Percentiles rank a stretch among this genome's conserved stretches.
Conservation (phyloP, 257 asterid genomes). For the Vinca minor region DNA sequence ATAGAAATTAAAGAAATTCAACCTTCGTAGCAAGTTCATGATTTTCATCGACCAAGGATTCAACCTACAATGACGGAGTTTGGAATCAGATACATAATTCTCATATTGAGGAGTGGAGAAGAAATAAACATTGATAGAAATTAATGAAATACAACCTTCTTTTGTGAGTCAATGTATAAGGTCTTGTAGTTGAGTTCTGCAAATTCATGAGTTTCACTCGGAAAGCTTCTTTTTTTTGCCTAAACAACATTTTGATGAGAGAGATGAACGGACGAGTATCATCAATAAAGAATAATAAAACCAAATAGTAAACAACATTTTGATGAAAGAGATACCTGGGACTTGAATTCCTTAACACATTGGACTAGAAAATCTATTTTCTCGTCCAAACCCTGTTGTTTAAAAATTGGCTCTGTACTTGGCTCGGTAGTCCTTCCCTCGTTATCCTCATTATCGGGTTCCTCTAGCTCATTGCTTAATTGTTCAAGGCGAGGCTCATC, state of each 20-base stretch:
- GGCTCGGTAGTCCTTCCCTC: too few species aligned
- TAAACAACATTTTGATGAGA: conserved; percentile 12
- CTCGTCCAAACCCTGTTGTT: conserved; percentile 15
- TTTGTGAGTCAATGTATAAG: conserved; percentile 34
- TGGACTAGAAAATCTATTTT: conserved; percentile 32
- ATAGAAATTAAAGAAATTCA: conserved; percentile 5
- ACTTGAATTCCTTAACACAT: conserved; percentile 23
- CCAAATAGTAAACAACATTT: not conserved
- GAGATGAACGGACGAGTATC: not conserved
- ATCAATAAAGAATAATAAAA: not conserved
- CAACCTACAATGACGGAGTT: conserved; percentile 8
- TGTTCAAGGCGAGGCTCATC: conserved; percentile 13
- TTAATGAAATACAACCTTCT: conserved; percentile 27
- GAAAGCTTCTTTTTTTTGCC: conserved; percentile 8
- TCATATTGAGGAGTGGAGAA: not conserved
- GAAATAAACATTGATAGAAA: not conserved
- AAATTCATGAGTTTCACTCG: conserved; percentile 13
- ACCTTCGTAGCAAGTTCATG: conserved; percentile 13
- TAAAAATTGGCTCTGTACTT: not conserved
- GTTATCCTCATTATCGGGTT: not conserved
- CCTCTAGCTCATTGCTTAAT: conserved; percentile 4
- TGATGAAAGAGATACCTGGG: conserved; percentile 17
- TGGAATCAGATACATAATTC: not conserved
- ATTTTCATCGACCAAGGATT: conserved; percentile 14
- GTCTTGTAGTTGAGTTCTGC: conserved; percentile 26